phyloP scores from a whole-genome alignment of 345 rosid species.

The Gossypium raimondii region DNA sequence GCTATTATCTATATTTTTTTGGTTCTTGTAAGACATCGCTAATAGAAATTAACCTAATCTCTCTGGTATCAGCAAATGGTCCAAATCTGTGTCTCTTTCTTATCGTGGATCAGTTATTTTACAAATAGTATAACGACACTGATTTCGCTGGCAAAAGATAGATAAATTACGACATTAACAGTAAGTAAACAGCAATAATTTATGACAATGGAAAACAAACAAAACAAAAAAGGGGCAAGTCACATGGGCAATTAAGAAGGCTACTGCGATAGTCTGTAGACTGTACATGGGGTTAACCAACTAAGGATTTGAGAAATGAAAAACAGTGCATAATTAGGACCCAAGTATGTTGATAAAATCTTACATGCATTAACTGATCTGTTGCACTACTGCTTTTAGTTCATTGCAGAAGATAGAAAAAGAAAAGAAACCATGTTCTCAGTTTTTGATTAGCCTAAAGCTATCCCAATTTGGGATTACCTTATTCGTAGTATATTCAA shows the following conservation, averaged over 20 bases:
- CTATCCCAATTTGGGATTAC: not conserved
- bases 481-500: not conserved
- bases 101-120: not conserved
- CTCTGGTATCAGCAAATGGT: not conserved
- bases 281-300: not conserved
- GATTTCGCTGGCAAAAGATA: constrained; percentile 3
- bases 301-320: not conserved
- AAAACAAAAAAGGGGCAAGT: constrained; percentile 4
- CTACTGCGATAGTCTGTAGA: constrained; percentile 1
- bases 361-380: not conserved
- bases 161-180: constrained; percentile 4
- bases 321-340: not conserved
- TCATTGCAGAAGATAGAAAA: not conserved
- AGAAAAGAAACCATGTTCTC: not conserved
- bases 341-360: not conserved
- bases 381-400: not conserved
- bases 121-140: not conserved
- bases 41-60: not conserved
- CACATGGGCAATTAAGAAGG: constrained; percentile 11
- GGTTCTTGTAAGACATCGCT: not conserved
- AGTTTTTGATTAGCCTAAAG: not conserved
- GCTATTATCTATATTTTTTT: too few relatives aligned
- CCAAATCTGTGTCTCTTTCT: not conserved
- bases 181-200: constrained; percentile 8
- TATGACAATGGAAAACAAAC: constrained; percentile 9